These are phyloP conservation scores for Hypoxylon sp. DNA, from an alignment of 2,329 filamentous ascomycete genomes.

Conservation along the genomic window DNA sequence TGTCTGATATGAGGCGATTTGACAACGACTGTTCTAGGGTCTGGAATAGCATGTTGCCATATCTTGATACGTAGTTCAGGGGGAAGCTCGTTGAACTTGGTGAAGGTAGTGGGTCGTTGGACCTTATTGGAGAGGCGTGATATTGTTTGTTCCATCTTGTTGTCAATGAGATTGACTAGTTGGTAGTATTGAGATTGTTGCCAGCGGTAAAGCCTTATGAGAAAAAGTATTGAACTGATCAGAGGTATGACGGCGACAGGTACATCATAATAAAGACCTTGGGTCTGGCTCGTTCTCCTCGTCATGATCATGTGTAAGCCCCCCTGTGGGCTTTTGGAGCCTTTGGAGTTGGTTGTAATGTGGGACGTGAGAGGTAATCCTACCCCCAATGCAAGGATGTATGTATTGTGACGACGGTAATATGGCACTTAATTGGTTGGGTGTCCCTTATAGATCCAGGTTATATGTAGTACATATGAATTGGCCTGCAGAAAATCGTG, in stretches of 20 bases:
- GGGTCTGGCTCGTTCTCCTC: slow-evolving; percentile 32
- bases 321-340: slow-evolving; percentile 20
- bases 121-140: slow-evolving; percentile 33
- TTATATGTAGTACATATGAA: slow-evolving; percentile 39
- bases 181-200: slow-evolving; percentile 44
- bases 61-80: slow-evolving; percentile 55
- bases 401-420: slow-evolving; percentile 35
- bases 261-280: slow-evolving; percentile 47
- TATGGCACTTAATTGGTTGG: slow-evolving; percentile 32
- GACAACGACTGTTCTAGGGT: slow-evolving; percentile 50
- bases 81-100: slow-evolving; percentile 52
- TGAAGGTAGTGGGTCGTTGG: slow-evolving; percentile 45
- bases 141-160: slow-evolving; percentile 48
- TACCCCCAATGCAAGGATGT: slow-evolving; percentile 23
- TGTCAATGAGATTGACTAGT: slow-evolving; percentile 45
- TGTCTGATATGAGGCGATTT: slow-evolving; percentile 48
- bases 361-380: slow-evolving; percentile 31
- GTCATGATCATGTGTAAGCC: slow-evolving; percentile 42
- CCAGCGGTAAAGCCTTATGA: slow-evolving; percentile 44
- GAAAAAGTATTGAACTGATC: slow-evolving; percentile 40
- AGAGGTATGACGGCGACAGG: slow-evolving; percentile 44
- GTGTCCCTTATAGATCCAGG: slow-evolving; percentile 15
- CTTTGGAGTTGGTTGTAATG: slow-evolving; percentile 30
- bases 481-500: slow-evolving; percentile 33
- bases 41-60: slow-evolving; percentile 54